Conservation (phyloP, 257 asterid genomes). For the Solanum habrochaites region DNA sequence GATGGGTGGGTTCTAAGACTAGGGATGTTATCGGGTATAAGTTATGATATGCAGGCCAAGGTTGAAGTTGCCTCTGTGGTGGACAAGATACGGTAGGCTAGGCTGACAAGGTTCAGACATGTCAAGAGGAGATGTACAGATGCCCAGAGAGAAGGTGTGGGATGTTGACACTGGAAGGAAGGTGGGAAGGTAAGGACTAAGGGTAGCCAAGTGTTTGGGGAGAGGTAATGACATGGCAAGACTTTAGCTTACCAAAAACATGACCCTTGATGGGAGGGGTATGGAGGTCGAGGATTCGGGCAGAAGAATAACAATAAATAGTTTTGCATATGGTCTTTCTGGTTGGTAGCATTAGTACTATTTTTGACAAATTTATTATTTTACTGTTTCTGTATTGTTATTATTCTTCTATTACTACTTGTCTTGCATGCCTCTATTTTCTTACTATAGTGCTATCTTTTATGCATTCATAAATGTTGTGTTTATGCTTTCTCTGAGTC, state of each 20-base stretch:
- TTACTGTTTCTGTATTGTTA: neutral
- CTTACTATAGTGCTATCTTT: neutral
- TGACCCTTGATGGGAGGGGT: neutral
- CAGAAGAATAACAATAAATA: neutral
- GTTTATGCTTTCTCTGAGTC: neutral
- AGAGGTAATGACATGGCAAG: neutral
- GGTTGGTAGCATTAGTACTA: neutral
- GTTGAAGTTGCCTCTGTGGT: neutral
- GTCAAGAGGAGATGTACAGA: neutral
- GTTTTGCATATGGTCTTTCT: neutral
- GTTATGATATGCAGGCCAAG: neutral
- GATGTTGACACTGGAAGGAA: neutral
- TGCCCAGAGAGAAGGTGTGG: neutral
- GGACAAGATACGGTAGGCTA: neutral
- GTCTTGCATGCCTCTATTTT: neutral
- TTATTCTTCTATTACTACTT: neutral
- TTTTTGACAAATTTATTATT: neutral
- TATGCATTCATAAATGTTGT: neutral
- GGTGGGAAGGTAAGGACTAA: neutral
- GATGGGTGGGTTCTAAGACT: neutral
- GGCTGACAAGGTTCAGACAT: neutral
- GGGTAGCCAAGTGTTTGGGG: neutral
- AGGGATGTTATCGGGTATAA: neutral
- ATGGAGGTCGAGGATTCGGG: neutral
- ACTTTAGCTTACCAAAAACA: neutral